Evolutionary conservation across 345 rosid species (phyloP), one percentile per base, ranked within the genome.

Genomic region (Microcos paniculata): DNA sequence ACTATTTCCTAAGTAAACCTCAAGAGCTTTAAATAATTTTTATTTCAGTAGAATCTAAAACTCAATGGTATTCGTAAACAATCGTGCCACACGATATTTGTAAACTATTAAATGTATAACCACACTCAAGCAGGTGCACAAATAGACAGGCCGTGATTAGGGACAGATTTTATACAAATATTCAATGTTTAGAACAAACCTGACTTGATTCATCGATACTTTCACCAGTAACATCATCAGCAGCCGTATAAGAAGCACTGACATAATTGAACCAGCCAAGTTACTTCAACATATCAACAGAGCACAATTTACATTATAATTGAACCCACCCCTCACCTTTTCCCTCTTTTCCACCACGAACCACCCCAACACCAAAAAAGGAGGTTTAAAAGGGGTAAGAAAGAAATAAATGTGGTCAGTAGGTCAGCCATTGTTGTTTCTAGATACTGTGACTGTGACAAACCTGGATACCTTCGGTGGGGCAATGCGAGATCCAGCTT

Each of bases 381-480:
- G 64, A 51, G 46, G 58, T 30, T 51, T 42, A 51, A 31, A 70
- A 49, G 18, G 45, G 59, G 30, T 11, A 14, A 11, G 46, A 51
- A 70, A 70, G 59, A 58, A 70, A 51, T 51, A 51, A 11, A 11
- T 42, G 19, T 19, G 12, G 18, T 70, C 45, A 19, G 43, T 30
- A 70, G 30, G 61, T 30, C 48, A 59, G 53, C 55, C 77, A 63
- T 21, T 26, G 43, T 40, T 1, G 40, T 67, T 78, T 53, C 63
- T 64, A 78, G 73, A 80, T 45, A 46, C 33, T 30, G 78, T 35
- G 78, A 46, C 33, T 30, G 78, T 35, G 78, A 88, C 90, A 82
- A 83, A 93, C 99, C 96, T 92, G 83, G 86, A 73, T 77, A 80
- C 84, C 84, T 81, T 84, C 77, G 73, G 43, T 74, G 79, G 77